These are phyloP conservation scores for Colletotrichum plurivorum DNA, from an alignment of 2,329 filamentous ascomycete genomes.

Conservation along the genomic window DNA sequence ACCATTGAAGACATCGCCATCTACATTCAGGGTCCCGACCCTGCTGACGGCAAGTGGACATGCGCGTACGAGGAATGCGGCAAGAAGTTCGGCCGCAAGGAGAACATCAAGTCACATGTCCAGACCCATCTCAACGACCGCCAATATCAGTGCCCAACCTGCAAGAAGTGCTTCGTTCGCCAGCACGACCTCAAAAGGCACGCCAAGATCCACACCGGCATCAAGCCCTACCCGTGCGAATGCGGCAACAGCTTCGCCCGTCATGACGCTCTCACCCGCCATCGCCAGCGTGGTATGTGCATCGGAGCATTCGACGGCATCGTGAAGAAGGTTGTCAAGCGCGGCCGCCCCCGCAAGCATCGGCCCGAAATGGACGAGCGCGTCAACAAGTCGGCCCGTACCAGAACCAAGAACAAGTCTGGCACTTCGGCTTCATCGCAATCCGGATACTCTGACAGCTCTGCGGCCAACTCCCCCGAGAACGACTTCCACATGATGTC, in stretches of 20 bases:
- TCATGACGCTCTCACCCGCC: slow-evolving; percentile 93
- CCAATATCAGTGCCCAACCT: slow-evolving; percentile 94
- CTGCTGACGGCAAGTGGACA: slow-evolving; percentile 82
- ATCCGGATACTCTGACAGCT: slow-evolving; percentile 71
- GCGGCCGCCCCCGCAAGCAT: slow-evolving; percentile 75
- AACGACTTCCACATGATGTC: slow-evolving; percentile 58
- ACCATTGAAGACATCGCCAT: slow-evolving; percentile 86
- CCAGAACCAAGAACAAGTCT: slow-evolving; percentile 71
- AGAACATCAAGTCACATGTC: slow-evolving; percentile 98
- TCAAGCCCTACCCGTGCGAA: slow-evolving; percentile 94
- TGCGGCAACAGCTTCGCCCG: slow-evolving; percentile 96
- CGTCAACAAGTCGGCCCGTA: slow-evolving; percentile 69
- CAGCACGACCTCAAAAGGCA: slow-evolving; percentile 98
- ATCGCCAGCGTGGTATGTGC: slow-evolving; percentile 96
- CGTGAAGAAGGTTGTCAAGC: slow-evolving; percentile 72
- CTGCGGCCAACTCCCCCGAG: slow-evolving; percentile 66
- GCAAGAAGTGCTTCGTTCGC: slow-evolving; percentile 95
- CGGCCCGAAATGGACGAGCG: slow-evolving; percentile 70
- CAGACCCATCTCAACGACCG: slow-evolving; percentile 98
- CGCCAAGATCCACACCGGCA: slow-evolving; percentile 95
- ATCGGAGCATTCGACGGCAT: slow-evolving; percentile 91
- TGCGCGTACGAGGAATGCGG: slow-evolving; percentile 84
- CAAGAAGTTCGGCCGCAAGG: slow-evolving; percentile 95
- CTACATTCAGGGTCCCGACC: slow-evolving; percentile 81
- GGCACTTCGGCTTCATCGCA: slow-evolving; percentile 63